Conservation (phyloP, 2,329 filamentous ascomycete genomes). For the Penicillium verrucosum region DNA sequence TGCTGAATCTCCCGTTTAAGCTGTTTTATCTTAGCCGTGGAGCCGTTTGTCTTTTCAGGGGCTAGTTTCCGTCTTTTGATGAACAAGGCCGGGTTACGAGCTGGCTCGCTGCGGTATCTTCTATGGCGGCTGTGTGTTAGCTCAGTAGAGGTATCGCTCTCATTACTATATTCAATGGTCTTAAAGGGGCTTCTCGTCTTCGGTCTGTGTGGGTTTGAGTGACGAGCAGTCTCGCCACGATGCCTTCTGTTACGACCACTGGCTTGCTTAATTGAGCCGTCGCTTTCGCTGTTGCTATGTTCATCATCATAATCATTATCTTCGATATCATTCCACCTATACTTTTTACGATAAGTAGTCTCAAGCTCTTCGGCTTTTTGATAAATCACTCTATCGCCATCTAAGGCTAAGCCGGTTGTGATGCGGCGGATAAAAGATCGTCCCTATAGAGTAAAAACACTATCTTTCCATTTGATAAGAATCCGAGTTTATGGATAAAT, state of each 20-base stretch:
- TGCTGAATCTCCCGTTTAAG: too few species aligned
- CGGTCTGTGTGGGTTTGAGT: neutral
- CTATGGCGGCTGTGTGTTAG: accelerated
- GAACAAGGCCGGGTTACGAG: neutral
- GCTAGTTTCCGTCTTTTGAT: too few species aligned
- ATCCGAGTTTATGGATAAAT: slow-evolving; percentile 15
- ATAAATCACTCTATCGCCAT: slow-evolving; percentile 17
- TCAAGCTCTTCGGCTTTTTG: slow-evolving; percentile 14
- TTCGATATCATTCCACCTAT: slow-evolving; percentile 1
- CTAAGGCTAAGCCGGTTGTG: slow-evolving; percentile 8
- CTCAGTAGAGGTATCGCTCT: neutral
- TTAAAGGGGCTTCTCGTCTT: neutral
- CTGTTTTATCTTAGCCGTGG: too few species aligned
- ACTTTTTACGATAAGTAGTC: neutral
- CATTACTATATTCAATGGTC: neutral
- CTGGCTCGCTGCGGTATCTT: neutral
- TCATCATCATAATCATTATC: neutral
- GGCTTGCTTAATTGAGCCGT: too few species aligned
- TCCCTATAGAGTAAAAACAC: slow-evolving; percentile 8
- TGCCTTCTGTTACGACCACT: too few species aligned
- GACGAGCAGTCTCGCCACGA: neutral
- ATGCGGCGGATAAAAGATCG: slow-evolving; percentile 17
- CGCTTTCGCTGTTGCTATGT: too few species aligned
- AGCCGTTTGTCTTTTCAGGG: too few species aligned
- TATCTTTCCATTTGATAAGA: slow-evolving; percentile 18